Conservation (phyloP, 768 basidiomycete species). For the Hericium alpestre region DNA sequence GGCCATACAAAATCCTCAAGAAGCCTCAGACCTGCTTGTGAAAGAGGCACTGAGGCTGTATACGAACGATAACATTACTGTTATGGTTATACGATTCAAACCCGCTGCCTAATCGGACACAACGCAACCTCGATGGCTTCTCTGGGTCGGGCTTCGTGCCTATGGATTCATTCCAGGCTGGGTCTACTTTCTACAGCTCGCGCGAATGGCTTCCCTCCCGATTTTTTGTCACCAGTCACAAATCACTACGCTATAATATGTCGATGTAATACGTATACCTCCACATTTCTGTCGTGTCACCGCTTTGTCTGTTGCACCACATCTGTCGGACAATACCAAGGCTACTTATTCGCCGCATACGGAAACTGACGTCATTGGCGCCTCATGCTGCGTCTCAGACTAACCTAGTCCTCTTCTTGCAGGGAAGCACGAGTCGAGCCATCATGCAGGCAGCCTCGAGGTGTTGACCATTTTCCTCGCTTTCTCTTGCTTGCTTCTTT, state of each 20-base stretch:
- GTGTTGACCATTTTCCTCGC: neutral
- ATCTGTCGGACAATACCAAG: neutral
- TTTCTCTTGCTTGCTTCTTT: neutral
- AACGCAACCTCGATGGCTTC: too few species aligned
- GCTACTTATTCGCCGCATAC: too few species aligned
- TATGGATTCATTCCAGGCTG: too few species aligned
- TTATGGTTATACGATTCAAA: constrained; percentile 73
- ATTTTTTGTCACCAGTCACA: neutral
- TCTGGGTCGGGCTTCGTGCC: too few species aligned
- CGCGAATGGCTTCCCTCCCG: too few species aligned
- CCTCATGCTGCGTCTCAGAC: too few species aligned
- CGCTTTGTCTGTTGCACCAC: neutral
- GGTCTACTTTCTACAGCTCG: too few species aligned
- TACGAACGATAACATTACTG: constrained; percentile 92
- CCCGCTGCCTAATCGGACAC: constrained; percentile 10
- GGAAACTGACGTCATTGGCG: too few species aligned
- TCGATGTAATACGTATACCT: neutral
- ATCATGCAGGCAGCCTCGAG: too few species aligned
- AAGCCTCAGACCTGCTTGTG: constrained; percentile 64
- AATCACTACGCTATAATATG: neutral
- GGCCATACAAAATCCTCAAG: constrained; percentile 64
- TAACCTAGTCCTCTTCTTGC: too few species aligned
- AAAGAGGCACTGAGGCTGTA: constrained; percentile 80
- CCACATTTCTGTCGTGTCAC: neutral
- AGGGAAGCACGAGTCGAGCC: too few species aligned